These are phyloP conservation scores for Blumeriella jaapii DNA, from an alignment of 2,329 filamentous ascomycete species.

Conservation along the genomic window DNA sequence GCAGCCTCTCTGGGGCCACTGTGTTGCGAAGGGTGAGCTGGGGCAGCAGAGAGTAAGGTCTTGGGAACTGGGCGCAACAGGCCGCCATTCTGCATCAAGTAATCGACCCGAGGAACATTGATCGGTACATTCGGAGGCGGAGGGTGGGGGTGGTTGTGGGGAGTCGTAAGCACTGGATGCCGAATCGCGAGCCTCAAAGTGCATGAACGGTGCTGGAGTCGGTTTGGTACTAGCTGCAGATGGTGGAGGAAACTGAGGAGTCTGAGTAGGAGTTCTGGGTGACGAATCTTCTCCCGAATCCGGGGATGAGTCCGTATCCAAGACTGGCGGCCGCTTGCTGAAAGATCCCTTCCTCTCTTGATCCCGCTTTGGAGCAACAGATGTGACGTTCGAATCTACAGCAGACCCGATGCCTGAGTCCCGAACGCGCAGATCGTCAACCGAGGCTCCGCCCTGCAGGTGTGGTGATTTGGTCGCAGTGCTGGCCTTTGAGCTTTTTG, in stretches of 20 bases:
- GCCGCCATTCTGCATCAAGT: slow-evolving; percentile 81
- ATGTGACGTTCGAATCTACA: slow-evolving; percentile 30
- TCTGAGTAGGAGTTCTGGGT: slow-evolving; percentile 48
- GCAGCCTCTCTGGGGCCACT: slow-evolving; percentile 29
- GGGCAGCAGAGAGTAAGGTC: slow-evolving; percentile 56
- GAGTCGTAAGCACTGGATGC: slow-evolving; percentile 23
- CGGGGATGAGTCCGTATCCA: slow-evolving; percentile 31
- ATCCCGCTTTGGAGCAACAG: slow-evolving; percentile 29
- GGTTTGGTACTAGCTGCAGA: slow-evolving; percentile 20
- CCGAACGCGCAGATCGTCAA: slow-evolving; percentile 7
- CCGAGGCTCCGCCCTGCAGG: slow-evolving; percentile 6
- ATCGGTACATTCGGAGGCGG: slow-evolving; percentile 45
- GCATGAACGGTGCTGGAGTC: slow-evolving; percentile 25
- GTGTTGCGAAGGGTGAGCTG: slow-evolving; percentile 36
- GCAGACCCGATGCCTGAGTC: slow-evolving; percentile 22
- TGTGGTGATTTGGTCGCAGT: slow-evolving; percentile 37
- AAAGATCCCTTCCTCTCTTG: slow-evolving; percentile 26
- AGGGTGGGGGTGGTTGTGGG: slow-evolving; percentile 57
- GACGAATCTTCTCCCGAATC: slow-evolving; percentile 42
- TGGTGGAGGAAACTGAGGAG: slow-evolving; percentile 34
- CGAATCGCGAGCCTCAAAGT: slow-evolving; percentile 27
- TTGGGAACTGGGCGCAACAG: slow-evolving; percentile 60
- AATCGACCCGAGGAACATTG: slow-evolving; percentile 76
- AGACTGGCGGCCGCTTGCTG: slow-evolving; percentile 12
- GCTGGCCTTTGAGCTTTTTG: slow-evolving; percentile 44